Evolutionary conservation across 768 basidiomycete species (phyloP).

Genomic region (Rhodosporidiobolus odoratus): DNA sequence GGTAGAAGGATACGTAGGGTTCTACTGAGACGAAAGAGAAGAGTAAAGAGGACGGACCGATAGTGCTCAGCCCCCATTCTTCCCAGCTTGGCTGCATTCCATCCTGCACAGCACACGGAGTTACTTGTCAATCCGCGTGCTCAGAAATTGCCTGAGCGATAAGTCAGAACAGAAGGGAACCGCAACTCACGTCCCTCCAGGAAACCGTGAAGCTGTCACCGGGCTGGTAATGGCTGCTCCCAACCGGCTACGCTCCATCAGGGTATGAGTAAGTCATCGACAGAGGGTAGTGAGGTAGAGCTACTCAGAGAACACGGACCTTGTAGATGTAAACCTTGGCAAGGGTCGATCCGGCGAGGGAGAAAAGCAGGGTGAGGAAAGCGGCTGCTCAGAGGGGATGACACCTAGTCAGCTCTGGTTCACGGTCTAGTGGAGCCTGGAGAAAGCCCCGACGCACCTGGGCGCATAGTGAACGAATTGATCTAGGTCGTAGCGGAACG

Average conservation of each 20-base stretch:
- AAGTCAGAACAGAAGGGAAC: neutral
- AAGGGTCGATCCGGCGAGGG: neutral
- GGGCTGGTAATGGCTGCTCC: neutral
- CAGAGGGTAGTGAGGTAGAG: too few relatives aligned
- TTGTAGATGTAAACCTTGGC: conserved; percentile 14
- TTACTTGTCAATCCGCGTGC: too few relatives aligned
- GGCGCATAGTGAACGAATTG: too few relatives aligned
- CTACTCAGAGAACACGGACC: too few relatives aligned
- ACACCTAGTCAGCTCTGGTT: too few relatives aligned
- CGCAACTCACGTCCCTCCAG: conserved; percentile 1
- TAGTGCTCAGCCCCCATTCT: neutral
- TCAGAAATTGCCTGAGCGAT: neutral
- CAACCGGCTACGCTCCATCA: conserved; percentile 7
- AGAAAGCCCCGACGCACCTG: too few relatives aligned
- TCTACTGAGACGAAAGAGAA: neutral
- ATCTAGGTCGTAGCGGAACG: too few relatives aligned
- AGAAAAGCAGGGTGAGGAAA: neutral
- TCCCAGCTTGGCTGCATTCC: neutral
- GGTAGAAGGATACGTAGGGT: too few relatives aligned
- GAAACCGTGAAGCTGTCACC: conserved; percentile 8
- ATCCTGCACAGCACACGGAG: neutral
- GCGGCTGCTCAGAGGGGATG: neutral
- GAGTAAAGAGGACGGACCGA: conserved; percentile 1
- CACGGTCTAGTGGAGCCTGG: too few relatives aligned
- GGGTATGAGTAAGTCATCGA: too few relatives aligned